Evolutionary conservation across 208 protist genomes (phyloP).

Genomic region (Leishmania mexicana): DNA sequence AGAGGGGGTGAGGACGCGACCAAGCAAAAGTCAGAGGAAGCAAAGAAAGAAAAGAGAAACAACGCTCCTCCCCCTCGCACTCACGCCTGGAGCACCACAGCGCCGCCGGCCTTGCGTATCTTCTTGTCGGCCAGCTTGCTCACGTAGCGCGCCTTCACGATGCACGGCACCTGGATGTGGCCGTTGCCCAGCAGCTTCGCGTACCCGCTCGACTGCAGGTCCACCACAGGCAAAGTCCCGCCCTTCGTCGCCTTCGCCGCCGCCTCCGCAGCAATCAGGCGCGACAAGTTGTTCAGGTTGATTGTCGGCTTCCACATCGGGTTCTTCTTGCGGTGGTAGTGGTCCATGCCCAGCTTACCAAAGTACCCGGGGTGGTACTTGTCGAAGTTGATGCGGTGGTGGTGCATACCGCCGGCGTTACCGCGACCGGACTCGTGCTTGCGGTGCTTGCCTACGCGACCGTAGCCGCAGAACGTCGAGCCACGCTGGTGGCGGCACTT

Average conservation of each 20-base stretch:
- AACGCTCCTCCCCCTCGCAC: conserved; percentile 8
- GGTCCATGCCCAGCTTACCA: conserved; percentile 99
- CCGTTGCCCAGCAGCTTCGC: conserved; percentile 99
- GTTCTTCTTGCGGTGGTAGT: conserved; percentile 96
- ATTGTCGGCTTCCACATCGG: conserved; percentile 95
- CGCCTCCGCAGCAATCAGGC: conserved; percentile 95
- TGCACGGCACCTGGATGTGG: conserved; percentile 97
- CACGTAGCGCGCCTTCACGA: conserved; percentile 99
- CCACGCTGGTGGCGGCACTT: conserved; percentile 94
- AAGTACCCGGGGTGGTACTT: conserved; percentile 99
- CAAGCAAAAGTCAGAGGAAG: not conserved
- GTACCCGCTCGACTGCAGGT: conserved; percentile 96
- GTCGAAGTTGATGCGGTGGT: conserved; percentile 99
- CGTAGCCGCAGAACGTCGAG: conserved; percentile 92
- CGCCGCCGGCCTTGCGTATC: conserved; percentile 99
- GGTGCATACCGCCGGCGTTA: conserved; percentile 99
- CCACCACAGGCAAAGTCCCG: conserved; percentile 97
- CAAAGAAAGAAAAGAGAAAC: conserved; percentile 32
- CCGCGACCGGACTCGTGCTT: conserved; percentile 99
- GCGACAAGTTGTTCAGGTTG: conserved; percentile 99
- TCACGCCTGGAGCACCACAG: conserved; percentile 97
- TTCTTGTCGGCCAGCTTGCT: conserved; percentile 99
- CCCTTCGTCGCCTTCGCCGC: conserved; percentile 78
- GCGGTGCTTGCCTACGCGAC: conserved; percentile 98
- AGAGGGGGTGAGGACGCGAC: not conserved